phyloP scores from a whole-genome alignment of 1,284 basidiomycete genomes.

The Kwoniella shivajii region DNA sequence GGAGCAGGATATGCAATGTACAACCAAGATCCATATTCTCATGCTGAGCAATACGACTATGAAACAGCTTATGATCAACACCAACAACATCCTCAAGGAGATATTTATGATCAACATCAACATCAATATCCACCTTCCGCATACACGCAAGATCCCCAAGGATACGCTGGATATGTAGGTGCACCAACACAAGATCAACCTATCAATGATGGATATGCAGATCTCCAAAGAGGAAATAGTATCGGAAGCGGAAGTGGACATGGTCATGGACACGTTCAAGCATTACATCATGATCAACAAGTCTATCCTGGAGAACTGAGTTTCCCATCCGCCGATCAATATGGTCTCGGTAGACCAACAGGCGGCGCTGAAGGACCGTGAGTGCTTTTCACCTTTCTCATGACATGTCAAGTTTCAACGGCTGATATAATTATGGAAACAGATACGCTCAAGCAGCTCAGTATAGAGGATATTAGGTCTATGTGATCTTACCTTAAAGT shows the following conservation, averaged over 20 bases:
- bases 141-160: conserved; percentile 8
- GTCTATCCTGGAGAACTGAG: conserved; percentile 26
- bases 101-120: conserved; percentile 11
- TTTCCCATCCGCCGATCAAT: conserved; percentile 33
- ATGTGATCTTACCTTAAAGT: not conserved
- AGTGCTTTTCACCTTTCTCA: conserved; percentile 18
- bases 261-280: conserved; percentile 25
- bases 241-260: conserved; percentile 26
- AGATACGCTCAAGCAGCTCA: conserved; percentile 50
- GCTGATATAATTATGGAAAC: conserved; percentile 1
- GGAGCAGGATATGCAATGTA: conserved; percentile 27
- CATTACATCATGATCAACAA: conserved; percentile 12
- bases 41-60: conserved; percentile 39
- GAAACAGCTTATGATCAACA: conserved; percentile 22
- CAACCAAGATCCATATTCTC: conserved; percentile 33
- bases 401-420: not conserved
- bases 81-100: conserved; percentile 11
- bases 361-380: conserved; percentile 44
- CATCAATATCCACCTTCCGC: conserved; percentile 25
- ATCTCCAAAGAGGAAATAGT: conserved; percentile 42
- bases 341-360: conserved; percentile 44
- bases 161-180: conserved; percentile 21
- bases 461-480: conserved; percentile 32
- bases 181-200: conserved; percentile 38
- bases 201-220: conserved; percentile 37